Evolutionary conservation across 768 basidiomycete species (phyloP).

Genomic region (Lyophyllum atratum): DNA sequence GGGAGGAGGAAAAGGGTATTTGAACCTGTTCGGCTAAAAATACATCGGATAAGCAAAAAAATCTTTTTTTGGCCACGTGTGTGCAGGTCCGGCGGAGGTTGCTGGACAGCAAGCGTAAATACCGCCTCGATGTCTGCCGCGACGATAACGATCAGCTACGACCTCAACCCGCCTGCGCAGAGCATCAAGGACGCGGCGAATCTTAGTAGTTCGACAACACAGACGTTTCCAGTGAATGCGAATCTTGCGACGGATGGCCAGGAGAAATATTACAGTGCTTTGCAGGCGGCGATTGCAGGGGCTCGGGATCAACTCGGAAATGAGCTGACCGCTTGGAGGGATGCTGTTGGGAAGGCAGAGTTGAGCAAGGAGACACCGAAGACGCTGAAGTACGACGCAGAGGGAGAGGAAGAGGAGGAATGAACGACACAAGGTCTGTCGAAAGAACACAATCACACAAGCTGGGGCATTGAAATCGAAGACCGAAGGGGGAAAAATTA

Average conservation of each 20-base stretch:
- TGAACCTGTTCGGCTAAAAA: slow-evolving; percentile 3
- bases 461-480: background rate
- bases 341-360: slow-evolving; percentile 68
- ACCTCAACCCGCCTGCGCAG: slow-evolving; percentile 42
- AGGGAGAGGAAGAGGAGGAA: slow-evolving; percentile 49
- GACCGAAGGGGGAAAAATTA: background rate
- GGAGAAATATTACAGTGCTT: slow-evolving; percentile 48
- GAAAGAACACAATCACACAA: slow-evolving; percentile 6
- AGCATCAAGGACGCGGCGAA: slow-evolving; percentile 12
- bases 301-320: slow-evolving; percentile 61
- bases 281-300: slow-evolving; percentile 49
- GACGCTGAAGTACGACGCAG: slow-evolving; percentile 40
- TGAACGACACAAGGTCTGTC: slow-evolving; percentile 7
- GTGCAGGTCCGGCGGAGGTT: slow-evolving; percentile 9
- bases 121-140: slow-evolving; percentile 19
- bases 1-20: background rate
- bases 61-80: slow-evolving; percentile 17
- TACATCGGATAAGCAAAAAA: slow-evolving; percentile 10
- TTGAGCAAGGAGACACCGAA: slow-evolving; percentile 56
- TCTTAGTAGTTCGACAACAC: slow-evolving; percentile 20
- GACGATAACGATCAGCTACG: slow-evolving; percentile 42
- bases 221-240: slow-evolving; percentile 19
- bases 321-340: slow-evolving; percentile 75
- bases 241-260: slow-evolving; percentile 21
- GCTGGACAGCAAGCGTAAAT: slow-evolving; percentile 23